A percentile compares a stretch with the other conserved stretches of the same genome.
These are phyloP conservation scores for Cantharellus cinnabarinus DNA, from an alignment of 768 basidiomycete species.

Conservation along the genomic window DNA sequence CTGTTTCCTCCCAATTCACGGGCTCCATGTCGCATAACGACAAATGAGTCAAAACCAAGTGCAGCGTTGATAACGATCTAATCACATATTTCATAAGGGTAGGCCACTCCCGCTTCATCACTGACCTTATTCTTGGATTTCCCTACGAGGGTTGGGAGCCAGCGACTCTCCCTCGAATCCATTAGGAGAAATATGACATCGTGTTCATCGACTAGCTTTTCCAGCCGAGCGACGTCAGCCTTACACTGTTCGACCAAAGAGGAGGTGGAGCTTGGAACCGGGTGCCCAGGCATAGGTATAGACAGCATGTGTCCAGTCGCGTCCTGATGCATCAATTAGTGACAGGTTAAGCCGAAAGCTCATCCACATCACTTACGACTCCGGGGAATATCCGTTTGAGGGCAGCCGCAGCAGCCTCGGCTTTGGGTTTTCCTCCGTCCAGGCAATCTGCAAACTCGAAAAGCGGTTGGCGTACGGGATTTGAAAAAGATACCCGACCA, in stretches of 20 bases:
- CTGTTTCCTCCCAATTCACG: conserved; percentile 21
- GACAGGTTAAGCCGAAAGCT: background rate
- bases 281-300: conserved; percentile 97
- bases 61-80: conserved; percentile 89
- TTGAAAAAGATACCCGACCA: conserved; percentile 81
- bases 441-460: conserved; percentile 92
- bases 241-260: conserved; percentile 33
- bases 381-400: conserved; percentile 85
- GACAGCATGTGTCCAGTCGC: conserved; percentile 57
- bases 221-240: conserved; percentile 51
- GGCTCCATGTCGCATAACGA: conserved; percentile 91
- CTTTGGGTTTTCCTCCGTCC: conserved; percentile 84
- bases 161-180: conserved; percentile 95
- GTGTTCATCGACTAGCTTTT: conserved; percentile 60
- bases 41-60: conserved; percentile 83
- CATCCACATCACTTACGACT: conserved; percentile 35
- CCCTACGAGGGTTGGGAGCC: conserved; percentile 83
- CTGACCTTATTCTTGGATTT: conserved; percentile 66
- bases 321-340: conserved; percentile 29
- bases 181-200: conserved; percentile 86
- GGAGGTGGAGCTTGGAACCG: conserved; percentile 33
- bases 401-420: conserved; percentile 67
- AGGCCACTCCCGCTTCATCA: background rate
- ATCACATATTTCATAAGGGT: background rate
- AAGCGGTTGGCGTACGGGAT: conserved; percentile 90